Conservation (phyloP, 306 rosid genomes). For the Glycyrrhiza uralensis region DNA sequence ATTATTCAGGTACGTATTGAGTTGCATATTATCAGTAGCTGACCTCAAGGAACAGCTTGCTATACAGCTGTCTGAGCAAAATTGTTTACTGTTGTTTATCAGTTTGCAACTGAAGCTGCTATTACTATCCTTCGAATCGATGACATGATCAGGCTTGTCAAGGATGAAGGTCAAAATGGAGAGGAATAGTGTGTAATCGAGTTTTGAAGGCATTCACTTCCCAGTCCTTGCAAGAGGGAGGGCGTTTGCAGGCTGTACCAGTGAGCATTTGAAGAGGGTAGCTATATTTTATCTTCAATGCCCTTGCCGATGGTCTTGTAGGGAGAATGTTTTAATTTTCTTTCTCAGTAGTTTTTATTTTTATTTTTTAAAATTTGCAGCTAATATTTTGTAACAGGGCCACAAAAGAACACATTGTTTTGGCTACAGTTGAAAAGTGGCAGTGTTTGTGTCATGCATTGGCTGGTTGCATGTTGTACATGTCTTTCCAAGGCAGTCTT, state of each 20-base stretch:
- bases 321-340: slow-evolving; percentile 12
- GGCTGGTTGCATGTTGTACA: slow-evolving; percentile 14
- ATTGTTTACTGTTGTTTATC: neutral
- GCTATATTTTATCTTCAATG: slow-evolving; percentile 18
- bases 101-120: slow-evolving; percentile 99
- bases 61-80: neutral
- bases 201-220: slow-evolving; percentile 4
- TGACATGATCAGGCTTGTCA: slow-evolving; percentile 95
- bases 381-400: slow-evolving; percentile 14
- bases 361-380: neutral
- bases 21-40: neutral
- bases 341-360: slow-evolving; percentile 10
- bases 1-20: slow-evolving; percentile 68
- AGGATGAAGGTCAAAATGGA: slow-evolving; percentile 79
- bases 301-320: slow-evolving; percentile 22
- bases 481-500: slow-evolving; percentile 22
- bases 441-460: slow-evolving; percentile 21
- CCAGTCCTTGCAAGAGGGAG: neutral
- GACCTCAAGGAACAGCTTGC: neutral
- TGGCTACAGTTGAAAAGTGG: slow-evolving; percentile 1
- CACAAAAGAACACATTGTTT: neutral
- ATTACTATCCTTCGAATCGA: slow-evolving; percentile 94
- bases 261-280: slow-evolving; percentile 32
- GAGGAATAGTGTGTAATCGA: slow-evolving; percentile 31
- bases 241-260: slow-evolving; percentile 8